Evolutionary conservation across 768 basidiomycete species (phyloP).

Genomic region (Auricularia cornea): DNA sequence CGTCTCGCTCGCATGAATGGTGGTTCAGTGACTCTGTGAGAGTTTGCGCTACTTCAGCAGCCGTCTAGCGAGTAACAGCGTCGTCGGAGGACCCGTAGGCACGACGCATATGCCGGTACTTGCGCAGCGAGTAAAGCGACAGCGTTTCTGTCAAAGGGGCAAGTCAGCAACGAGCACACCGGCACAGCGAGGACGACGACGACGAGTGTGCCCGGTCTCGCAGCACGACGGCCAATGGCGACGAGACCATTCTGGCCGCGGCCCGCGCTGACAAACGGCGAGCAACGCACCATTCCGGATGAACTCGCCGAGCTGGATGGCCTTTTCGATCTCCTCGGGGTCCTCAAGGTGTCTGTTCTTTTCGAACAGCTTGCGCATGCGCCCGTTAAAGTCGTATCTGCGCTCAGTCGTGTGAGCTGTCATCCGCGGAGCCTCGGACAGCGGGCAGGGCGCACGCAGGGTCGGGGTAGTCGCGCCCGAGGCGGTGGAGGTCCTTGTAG

Average conservation of each 20-base stretch:
- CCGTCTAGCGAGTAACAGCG: too few species aligned
- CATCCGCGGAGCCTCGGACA: neutral
- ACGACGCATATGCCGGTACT: conserved; percentile 72
- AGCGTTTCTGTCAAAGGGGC: conserved; percentile 69
- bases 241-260: too few species aligned
- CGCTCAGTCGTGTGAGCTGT: conserved; percentile 4
- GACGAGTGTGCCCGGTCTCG: too few species aligned
- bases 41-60: too few species aligned
- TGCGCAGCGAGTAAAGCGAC: conserved; percentile 71
- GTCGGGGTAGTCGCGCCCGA: conserved; percentile 78
- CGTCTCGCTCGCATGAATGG: too few species aligned
- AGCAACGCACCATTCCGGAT: conserved; percentile 65
- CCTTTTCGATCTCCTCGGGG: conserved; percentile 65
- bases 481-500: conserved; percentile 75
- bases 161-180: too few species aligned
- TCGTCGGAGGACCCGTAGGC: conserved; percentile 37
- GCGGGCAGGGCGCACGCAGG: conserved; percentile 47
- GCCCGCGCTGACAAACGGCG: neutral
- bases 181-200: too few species aligned
- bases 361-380: conserved; percentile 63
- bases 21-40: too few species aligned
- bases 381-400: conserved; percentile 73
- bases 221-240: too few species aligned
- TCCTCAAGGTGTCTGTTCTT: conserved; percentile 62
- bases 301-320: conserved; percentile 67